phyloP scores from a whole-genome alignment of 2,329 filamentous ascomycete genomes.

The Colletotrichum lentis region DNA sequence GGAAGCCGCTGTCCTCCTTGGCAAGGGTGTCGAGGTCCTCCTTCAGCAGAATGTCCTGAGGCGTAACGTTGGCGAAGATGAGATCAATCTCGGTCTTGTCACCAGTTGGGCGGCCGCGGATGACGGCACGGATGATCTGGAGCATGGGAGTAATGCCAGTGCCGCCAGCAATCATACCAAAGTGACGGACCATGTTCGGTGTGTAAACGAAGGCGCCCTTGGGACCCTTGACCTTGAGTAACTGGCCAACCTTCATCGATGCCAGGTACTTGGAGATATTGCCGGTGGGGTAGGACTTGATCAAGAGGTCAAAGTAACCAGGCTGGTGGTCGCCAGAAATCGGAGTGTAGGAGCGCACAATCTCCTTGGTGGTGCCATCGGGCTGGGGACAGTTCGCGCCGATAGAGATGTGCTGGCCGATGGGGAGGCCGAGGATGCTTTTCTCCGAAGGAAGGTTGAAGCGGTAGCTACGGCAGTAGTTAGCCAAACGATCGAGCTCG shows the following conservation, averaged over 20 bases:
- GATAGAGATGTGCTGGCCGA: constrained; percentile 98
- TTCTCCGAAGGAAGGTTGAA: constrained; percentile 81
- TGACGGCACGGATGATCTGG: constrained; percentile 90
- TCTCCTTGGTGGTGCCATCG: constrained; percentile 79
- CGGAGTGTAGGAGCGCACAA: constrained; percentile 91
- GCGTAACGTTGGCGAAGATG: constrained; percentile 96
- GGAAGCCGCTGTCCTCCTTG: constrained; percentile 80
- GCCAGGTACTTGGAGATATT: constrained; percentile 97
- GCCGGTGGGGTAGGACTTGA: constrained; percentile 97
- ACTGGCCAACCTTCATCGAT: constrained; percentile 80
- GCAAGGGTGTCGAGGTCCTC: constrained; percentile 87
- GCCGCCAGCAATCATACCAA: constrained; percentile 97
- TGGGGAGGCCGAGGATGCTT: constrained; percentile 91
- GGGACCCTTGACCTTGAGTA: constrained; percentile 89
- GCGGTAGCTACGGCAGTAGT: constrained; percentile 72
- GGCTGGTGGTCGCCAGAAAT: constrained; percentile 89
- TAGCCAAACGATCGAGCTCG: constrained; percentile 16
- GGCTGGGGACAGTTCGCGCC: constrained; percentile 74
- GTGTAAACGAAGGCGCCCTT: constrained; percentile 98
- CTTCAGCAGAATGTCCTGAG: constrained; percentile 89
- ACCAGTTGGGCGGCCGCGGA: constrained; percentile 78
- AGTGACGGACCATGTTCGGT: constrained; percentile 94
- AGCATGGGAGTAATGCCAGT: constrained; percentile 99
- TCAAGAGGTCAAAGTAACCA: constrained; percentile 93
- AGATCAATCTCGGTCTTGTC: constrained; percentile 91